Percentiles rank a stretch among this genome's conserved stretches.
Conservation (phyloP, 352 stramenopile genomes). For the Thraustochytrium sp. region DNA sequence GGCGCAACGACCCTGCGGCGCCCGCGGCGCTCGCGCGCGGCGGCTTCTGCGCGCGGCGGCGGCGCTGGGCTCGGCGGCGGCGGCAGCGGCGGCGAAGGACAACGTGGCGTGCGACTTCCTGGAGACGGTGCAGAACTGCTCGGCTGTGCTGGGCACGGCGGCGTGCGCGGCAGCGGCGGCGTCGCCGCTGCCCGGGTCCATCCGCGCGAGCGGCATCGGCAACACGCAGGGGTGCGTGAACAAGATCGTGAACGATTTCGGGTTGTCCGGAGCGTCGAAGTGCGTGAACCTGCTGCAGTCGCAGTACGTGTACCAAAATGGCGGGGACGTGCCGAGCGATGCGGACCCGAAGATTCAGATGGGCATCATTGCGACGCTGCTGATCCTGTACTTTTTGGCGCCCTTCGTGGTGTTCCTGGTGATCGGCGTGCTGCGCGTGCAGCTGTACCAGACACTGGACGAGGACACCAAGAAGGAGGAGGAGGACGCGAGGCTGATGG, state of each 20-base stretch:
- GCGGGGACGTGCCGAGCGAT: neutral
- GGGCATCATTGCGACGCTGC: neutral
- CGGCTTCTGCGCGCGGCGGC: too few species aligned
- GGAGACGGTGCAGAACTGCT: too few species aligned
- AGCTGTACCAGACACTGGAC: neutral
- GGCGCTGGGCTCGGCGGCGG: too few species aligned
- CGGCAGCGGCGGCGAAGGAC: too few species aligned
- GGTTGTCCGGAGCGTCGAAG: neutral
- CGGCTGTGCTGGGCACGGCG: neutral
- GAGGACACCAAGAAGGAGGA: neutral
- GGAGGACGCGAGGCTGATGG: neutral
- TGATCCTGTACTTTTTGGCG: neutral
- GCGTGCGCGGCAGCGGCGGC: neutral
- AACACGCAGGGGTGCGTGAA: neutral
- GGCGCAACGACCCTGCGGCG: too few species aligned
- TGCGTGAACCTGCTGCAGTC: neutral
- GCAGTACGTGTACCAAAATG: neutral
- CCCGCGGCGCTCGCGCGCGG: too few species aligned
- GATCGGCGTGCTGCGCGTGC: neutral
- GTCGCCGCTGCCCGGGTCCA: neutral
- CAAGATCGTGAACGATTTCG: neutral
- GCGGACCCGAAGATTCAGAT: neutral
- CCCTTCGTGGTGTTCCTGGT: neutral
- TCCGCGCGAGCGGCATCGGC: neutral
- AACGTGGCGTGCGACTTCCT: too few species aligned